These are phyloP conservation scores for Excoecaria agallocha DNA, from an alignment of 345 rosid genomes.

Conservation along the genomic window DNA sequence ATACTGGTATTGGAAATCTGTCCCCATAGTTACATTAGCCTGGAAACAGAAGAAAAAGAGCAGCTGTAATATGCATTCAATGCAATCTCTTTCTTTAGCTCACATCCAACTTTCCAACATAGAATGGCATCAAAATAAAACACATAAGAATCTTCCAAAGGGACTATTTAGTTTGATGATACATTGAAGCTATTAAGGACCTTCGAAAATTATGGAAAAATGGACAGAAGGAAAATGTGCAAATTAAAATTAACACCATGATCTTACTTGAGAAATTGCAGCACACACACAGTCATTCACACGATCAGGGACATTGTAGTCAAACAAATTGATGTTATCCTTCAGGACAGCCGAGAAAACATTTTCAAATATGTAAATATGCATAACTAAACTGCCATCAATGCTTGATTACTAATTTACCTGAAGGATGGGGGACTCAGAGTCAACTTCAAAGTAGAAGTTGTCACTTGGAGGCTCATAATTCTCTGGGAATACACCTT, in stretches of 20 bases:
- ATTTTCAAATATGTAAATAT: constrained; percentile 7
- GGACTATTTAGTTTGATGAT: neutral
- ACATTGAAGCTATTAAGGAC: constrained; percentile 4
- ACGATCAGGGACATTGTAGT: constrained; percentile 51
- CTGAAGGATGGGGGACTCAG: constrained; percentile 45
- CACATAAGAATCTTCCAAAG: neutral
- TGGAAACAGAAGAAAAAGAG: constrained; percentile 13
- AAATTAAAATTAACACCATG: neutral
- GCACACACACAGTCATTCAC: constrained; percentile 52
- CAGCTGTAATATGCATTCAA: neutral
- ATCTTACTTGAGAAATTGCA: constrained; percentile 47
- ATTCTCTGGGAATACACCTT: constrained; percentile 51
- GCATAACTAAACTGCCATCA: neutral
- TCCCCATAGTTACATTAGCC: constrained; percentile 62
- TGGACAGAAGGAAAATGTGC: neutral
- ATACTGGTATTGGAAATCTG: constrained; percentile 55
- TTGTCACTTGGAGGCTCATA: constrained; percentile 49
- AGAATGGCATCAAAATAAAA: neutral
- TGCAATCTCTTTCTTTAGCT: neutral
- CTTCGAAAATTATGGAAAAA: neutral
- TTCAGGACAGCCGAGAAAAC: constrained; percentile 22
- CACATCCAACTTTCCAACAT: neutral
- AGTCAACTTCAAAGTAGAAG: constrained; percentile 48
- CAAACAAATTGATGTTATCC: constrained; percentile 48
- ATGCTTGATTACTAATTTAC: constrained; percentile 25